Conservation (phyloP, 768 basidiomycete genomes). For the Termitomyces sp. region DNA sequence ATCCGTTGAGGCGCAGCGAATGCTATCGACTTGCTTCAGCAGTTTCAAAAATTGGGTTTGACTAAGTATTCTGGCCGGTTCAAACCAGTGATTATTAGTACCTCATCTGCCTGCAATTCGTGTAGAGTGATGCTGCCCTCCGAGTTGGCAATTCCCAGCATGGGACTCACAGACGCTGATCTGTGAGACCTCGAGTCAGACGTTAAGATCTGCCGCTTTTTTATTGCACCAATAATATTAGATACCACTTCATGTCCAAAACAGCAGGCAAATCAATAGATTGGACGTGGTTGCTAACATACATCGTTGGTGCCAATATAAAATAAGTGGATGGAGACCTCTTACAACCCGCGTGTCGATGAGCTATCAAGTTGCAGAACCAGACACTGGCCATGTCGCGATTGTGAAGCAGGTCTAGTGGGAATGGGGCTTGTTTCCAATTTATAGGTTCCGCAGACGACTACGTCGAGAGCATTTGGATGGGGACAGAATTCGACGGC, state of each 20-base stretch:
- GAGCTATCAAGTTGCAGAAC: constrained; percentile 45
- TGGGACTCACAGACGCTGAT: constrained; percentile 31
- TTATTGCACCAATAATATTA: neutral
- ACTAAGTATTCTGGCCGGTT: neutral
- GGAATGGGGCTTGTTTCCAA: constrained; percentile 35
- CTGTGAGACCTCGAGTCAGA: constrained; percentile 53
- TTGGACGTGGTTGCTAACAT: constrained; percentile 53
- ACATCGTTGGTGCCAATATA: constrained; percentile 3
- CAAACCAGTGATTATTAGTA: constrained; percentile 15
- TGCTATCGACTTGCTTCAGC: constrained; percentile 33
- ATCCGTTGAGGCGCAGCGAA: constrained; percentile 48
- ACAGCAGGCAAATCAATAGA: constrained; percentile 74
- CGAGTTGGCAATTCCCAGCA: constrained; percentile 78
- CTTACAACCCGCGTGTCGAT: constrained; percentile 29
- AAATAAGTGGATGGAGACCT: neutral
- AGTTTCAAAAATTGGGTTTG: constrained; percentile 25
- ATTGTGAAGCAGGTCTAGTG: constrained; percentile 22
- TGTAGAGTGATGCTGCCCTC: constrained; percentile 74
- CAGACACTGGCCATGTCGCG: constrained; percentile 67
- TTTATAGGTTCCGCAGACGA: constrained; percentile 92
- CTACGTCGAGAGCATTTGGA: constrained; percentile 48
- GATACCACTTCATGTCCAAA: constrained; percentile 92
- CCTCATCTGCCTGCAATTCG: constrained; percentile 38
- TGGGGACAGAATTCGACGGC: constrained; percentile 89
- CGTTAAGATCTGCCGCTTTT: neutral